These are phyloP conservation scores for Beauveria bassiana DNA, from an alignment of 2,329 filamentous ascomycete species.

Conservation along the genomic window DNA sequence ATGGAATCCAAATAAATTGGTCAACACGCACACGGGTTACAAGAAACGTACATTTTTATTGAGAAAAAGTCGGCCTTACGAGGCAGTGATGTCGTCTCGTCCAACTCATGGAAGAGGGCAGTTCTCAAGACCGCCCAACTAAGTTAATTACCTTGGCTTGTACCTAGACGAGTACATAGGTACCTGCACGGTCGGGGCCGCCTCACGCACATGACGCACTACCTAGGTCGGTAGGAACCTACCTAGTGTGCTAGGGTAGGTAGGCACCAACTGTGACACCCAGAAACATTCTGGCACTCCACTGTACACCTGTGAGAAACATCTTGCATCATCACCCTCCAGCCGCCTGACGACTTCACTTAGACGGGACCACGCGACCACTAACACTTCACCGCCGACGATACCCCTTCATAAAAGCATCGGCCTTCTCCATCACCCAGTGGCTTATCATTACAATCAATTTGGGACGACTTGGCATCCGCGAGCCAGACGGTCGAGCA, in stretches of 20 bases:
- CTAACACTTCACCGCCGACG: neutral
- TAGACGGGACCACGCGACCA: slow-evolving; percentile 11
- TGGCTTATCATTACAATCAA: neutral
- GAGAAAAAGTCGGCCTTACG: neutral
- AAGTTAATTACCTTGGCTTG: too few species aligned
- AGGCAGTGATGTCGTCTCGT: neutral
- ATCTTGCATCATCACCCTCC: slow-evolving; percentile 9
- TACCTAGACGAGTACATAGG: too few species aligned
- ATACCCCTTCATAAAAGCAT: neutral
- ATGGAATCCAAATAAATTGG: too few species aligned
- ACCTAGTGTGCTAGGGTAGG: neutral
- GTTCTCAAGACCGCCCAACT: too few species aligned
- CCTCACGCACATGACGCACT: too few species aligned
- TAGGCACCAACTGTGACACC: neutral
- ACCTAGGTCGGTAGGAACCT: neutral
- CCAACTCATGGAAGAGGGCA: too few species aligned
- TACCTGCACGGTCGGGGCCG: too few species aligned
- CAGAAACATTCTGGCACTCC: neutral
- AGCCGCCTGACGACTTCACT: slow-evolving; percentile 9
- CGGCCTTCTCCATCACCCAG: neutral
- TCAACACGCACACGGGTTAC: neutral
- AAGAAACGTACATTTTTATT: neutral
- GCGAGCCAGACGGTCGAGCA: neutral
- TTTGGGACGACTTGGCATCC: neutral
- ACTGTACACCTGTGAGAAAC: neutral